Evolutionary conservation across 2,329 filamentous ascomycete species (phyloP), one percentile per base, ranked within the genome.

Genomic region (Thielaviopsis cerberus): DNA sequence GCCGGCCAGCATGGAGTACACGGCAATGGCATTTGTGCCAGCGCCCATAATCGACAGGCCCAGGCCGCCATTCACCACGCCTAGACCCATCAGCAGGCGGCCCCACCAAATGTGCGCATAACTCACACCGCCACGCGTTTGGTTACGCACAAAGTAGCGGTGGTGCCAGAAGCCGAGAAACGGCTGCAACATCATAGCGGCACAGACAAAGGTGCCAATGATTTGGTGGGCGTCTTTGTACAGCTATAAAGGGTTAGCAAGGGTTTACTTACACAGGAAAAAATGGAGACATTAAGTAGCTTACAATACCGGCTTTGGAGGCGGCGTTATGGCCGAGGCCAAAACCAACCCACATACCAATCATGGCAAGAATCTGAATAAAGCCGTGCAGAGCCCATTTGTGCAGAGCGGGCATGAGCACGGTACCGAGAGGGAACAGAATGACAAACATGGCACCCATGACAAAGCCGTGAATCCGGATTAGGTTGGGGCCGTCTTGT

Each of bases 101-200:
- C 82, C 82, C 64, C 75, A 81, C 79, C 79, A 84, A 63, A 82
- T 76, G 65, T 85, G 82, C 1, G 71, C 65, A 62, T 82, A 68
- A 62, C 78, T 80, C 61, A 82, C 65, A 48, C 70, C 17, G 6
- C 75, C 75, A 37, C 81, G 77, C 25, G 64, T 51, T 56, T 73
- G 68, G 57, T 74, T 66, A 64, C 72, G 73, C 58, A 73, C 63
- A 66, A 72, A 84, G 64, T 78, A 67, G 30, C 65, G 63, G 66
- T 85, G 81, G 64, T 85, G 81, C 41, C 78, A 58, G 58, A 72
- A 71, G 51, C 82, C 81, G 11, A 82, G 70, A 55, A 77, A 64
- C 6, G 80, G 80, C 66, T 85, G 81, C 57, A 83, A 63, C 45
- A 72, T 71, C 63, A 85, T 69, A 53, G 82, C 68, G 13, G 69